Evolutionary conservation across 768 basidiomycete species (phyloP).

Genomic region (Rhodosporidiobolus sp.): DNA sequence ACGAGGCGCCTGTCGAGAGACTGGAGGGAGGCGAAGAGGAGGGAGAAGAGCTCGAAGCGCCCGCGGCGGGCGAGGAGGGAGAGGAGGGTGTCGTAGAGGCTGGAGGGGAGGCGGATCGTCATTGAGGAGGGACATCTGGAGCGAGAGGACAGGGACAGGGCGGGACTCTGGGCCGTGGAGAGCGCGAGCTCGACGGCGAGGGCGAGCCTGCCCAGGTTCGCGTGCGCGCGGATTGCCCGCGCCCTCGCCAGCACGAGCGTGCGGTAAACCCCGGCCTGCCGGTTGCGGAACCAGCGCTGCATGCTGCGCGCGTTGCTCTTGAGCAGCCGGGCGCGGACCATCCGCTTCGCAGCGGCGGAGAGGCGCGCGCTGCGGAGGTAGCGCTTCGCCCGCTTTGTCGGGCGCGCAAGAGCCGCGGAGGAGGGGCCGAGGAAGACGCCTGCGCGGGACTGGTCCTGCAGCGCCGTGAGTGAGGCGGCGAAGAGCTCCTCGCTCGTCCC

Average conservation of each 20-base stretch:
- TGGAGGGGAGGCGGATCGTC: too few species aligned
- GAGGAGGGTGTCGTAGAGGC: not conserved
- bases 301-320: too few species aligned
- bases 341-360: not conserved
- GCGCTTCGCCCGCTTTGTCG: too few species aligned
- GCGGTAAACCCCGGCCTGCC: not conserved
- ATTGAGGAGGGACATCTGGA: too few species aligned
- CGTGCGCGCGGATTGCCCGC: not conserved
- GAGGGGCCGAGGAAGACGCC: too few species aligned
- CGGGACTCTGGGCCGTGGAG: not conserved
- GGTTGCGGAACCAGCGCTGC: not conserved
- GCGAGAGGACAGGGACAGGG: not conserved
- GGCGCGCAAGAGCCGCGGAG: too few species aligned
- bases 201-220: constrained; percentile 2
- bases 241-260: not conserved
- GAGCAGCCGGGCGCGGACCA: not conserved
- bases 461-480: not conserved
- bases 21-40: not conserved
- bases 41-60: not conserved
- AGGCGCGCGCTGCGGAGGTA: too few species aligned
- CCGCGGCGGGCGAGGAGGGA: not conserved
- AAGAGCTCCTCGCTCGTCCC: not conserved
- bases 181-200: not conserved
- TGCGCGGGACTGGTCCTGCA: not conserved
- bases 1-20: too few species aligned